Base-by-base conservation (phyloP, 2,329 filamentous ascomycete genomes). In the Fusarium domesticum region DNA sequence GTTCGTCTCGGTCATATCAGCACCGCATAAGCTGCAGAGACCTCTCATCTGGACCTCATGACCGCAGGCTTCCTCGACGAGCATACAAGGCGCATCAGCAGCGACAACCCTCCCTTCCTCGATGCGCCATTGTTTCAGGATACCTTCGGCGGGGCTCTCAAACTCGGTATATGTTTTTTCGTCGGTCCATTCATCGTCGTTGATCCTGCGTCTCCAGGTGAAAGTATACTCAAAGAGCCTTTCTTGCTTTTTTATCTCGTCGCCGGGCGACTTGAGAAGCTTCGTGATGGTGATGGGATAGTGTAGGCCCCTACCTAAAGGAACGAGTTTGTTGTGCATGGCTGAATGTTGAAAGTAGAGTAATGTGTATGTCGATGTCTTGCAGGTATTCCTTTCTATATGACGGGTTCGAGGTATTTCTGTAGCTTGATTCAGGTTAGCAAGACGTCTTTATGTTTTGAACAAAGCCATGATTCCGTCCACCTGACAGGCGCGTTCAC, bases 221-320 rank as follows among this genome's bases (percentile, higher is more conserved):
- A 91, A 98, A 50, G 83, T 84, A 76, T 96, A 98, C 65, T 87
- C 82, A 64, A 98, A 84, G 43, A 97, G 77, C 43, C 83, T 78
- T 60, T 90, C 86, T 62, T 89, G 75, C 67, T 86, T 86, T 60
- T 81, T 77, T 61, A 98, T 80, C 50, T 78, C 64, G 59, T 96
- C 89, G 67, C 87, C 86, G 16, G 81, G 79, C 54, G 76, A 72
- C 68, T 89, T 90, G 56, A 92, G 79, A 49, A 97, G 77, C 67
- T 89, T 86, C 59, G 84, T 90, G 69, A 98, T 85, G 57, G 86
- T 95, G 69, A 97, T 91, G 60, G 93, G 93, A 70, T 97, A 98
- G 69, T 86, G 87, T 57, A 96, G 81, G 69, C 80, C 75, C 58
- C 75, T 69, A 61, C 80, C 80, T 45, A 83, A 63, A 43, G 68